phyloP scores from a whole-genome alignment of 257 asterid genomes.

The Solanum pimpinellifolium region DNA sequence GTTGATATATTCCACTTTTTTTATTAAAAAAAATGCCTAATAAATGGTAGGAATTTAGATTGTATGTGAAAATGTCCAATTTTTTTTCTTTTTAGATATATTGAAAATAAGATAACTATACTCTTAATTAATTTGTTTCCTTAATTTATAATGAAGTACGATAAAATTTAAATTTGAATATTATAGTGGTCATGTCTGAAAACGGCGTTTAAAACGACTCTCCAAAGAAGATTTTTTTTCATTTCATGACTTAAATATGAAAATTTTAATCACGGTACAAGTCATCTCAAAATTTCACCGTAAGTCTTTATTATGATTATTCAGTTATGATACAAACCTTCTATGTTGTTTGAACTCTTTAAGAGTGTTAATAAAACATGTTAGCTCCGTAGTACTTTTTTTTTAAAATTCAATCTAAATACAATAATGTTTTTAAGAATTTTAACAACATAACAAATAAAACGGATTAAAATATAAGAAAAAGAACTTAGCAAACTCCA shows the following conservation, averaged over 20 bases:
- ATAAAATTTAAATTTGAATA: too few relatives aligned
- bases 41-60: background rate
- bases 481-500: background rate
- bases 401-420: rapidly evolving
- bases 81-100: too few relatives aligned
- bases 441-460: background rate
- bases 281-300: too few relatives aligned
- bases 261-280: too few relatives aligned
- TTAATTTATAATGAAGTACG: background rate
- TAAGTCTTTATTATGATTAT: too few relatives aligned
- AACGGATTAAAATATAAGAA: background rate
- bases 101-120: background rate
- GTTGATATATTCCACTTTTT: background rate
- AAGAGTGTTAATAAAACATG: background rate
- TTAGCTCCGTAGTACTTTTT: too few relatives aligned
- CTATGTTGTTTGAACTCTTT: background rate
- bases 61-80: too few relatives aligned
- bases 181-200: background rate
- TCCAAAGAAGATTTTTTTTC: background rate
- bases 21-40: background rate
- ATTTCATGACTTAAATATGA: background rate
- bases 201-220: too few relatives aligned
- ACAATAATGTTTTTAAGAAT: too few relatives aligned
- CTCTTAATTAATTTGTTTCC: too few relatives aligned
- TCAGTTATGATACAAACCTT: background rate